These are phyloP conservation scores for Pseudogymnoascus pannorum DNA, from an alignment of 2,329 filamentous ascomycete genomes.

Conservation along the genomic window DNA sequence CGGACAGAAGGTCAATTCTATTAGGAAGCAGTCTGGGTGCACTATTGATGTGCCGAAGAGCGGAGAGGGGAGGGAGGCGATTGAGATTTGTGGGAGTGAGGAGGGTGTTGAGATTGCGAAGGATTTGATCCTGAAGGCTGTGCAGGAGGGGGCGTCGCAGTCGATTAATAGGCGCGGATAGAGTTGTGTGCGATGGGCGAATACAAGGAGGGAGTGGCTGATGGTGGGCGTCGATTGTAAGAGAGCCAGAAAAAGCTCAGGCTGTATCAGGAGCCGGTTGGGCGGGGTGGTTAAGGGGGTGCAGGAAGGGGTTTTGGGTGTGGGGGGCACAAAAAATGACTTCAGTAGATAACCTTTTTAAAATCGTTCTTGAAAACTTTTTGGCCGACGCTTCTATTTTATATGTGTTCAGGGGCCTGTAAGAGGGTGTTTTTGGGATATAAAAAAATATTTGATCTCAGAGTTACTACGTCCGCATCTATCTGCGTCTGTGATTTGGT, in stretches of 20 bases:
- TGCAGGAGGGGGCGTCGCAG: conserved; percentile 48
- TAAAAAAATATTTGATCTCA: neutral
- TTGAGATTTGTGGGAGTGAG: conserved; percentile 75
- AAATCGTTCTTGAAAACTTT: neutral
- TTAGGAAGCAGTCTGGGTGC: conserved; percentile 86
- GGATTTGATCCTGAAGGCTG: conserved; percentile 79
- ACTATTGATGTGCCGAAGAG: conserved; percentile 88
- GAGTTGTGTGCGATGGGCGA: neutral
- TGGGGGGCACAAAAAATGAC: conserved; percentile 3
- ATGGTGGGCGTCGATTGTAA: neutral
- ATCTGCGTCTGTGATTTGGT: neutral
- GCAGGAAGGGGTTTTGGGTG: neutral
- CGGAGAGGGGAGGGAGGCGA: conserved; percentile 69
- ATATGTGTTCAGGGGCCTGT: neutral
- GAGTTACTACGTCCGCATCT: neutral
- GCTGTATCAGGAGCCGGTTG: neutral
- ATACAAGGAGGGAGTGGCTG: neutral
- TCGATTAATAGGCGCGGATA: conserved; percentile 6
- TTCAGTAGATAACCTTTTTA: conserved; percentile 4
- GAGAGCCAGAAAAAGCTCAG: neutral
- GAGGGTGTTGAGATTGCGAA: conserved; percentile 81
- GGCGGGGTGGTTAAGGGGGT: neutral
- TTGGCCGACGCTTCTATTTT: neutral
- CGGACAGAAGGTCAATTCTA: conserved; percentile 85
- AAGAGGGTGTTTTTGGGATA: neutral